A percentile compares a stretch with the other conserved stretches of the same genome.
These are phyloP conservation scores for Pichia occidentalis DNA, from an alignment of 805 yeast species.

Conservation along the genomic window DNA sequence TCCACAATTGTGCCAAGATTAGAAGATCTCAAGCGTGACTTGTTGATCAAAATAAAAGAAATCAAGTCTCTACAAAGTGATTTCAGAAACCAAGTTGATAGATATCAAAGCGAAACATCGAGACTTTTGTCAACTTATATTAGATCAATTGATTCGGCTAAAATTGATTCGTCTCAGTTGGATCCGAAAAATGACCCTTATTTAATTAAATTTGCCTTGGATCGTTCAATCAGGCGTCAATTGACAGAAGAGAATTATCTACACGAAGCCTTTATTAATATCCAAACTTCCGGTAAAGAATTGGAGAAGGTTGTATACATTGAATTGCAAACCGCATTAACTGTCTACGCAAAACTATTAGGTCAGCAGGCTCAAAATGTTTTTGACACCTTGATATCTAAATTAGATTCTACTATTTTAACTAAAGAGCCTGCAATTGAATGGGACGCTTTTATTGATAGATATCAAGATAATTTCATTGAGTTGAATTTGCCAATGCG, in stretches of 20 bases:
- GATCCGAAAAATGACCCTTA: slow-evolving; percentile 72
- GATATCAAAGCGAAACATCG: slow-evolving; percentile 64
- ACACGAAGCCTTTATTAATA: slow-evolving; percentile 81
- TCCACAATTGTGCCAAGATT: slow-evolving; percentile 58
- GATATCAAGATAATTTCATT: slow-evolving; percentile 60
- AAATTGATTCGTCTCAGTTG: slow-evolving; percentile 37
- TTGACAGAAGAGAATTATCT: slow-evolving; percentile 77
- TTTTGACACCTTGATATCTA: slow-evolving; percentile 57
- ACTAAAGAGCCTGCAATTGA: slow-evolving; percentile 75
- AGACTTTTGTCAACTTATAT: slow-evolving; percentile 45
- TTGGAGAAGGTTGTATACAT: slow-evolving; percentile 80
- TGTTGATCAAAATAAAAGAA: slow-evolving; percentile 79
- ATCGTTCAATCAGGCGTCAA: slow-evolving; percentile 71
- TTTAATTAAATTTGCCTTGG: slow-evolving; percentile 62
- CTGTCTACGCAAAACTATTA: slow-evolving; percentile 61
- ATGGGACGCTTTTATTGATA: slow-evolving; percentile 78
- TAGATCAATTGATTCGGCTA: slow-evolving; percentile 61
- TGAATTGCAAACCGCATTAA: slow-evolving; percentile 79
- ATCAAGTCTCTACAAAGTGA: slow-evolving; percentile 77
- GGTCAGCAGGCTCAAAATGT: slow-evolving; percentile 71
- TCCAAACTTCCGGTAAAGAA: slow-evolving; percentile 83
- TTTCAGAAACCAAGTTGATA: slow-evolving; percentile 67
- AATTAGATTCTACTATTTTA: slow-evolving; percentile 61
- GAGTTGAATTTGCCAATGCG: slow-evolving; percentile 58
- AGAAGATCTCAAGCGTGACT: slow-evolving; percentile 65